Base-by-base conservation (phyloP, 1,139 yeast genomes). In the Zygosaccharomyces pseudobailii region DNA sequence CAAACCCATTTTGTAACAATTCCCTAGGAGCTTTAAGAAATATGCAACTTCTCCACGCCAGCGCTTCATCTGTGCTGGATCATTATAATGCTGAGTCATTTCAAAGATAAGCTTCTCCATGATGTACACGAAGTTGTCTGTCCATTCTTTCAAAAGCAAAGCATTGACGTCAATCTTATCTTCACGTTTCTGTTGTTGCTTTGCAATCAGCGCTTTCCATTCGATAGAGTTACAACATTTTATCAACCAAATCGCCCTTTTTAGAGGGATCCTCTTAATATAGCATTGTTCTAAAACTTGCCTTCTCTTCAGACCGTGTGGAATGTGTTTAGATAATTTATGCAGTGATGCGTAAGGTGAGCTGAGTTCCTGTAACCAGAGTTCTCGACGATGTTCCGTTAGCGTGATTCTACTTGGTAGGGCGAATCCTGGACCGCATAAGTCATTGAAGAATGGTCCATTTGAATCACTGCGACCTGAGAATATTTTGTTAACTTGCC, bases 221-320 rank as follows among this genome's bases (percentile, higher is more conserved):
- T 90, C 97, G 49, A 89, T 87, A 13, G 86, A 82, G 17, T 92
- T 80, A 1, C 89, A 87, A 65, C 96, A 87, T 55, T 87, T 80
- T 3, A 92, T 86, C 52, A 90, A 76, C 98, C 98, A 90, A 3
- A 90, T 68, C 0, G 96, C 96, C 50, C 97, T 71, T 22, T 78
- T 65, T 3, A 84, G 71, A 0, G 97, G 97, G 0, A 90, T 81
- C 30, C 70, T 68, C 57, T 82, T 82, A 34, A 71, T 61, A 53
- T 85, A 75, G 55, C 94, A 75, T 49, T 83, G 85, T 52, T 89
- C 96, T 3, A 90, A 66, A 34, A 90, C 71, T 1, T 77, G 74
- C 56, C 82, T 79, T 62, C 87, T 85, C 54, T 90, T 73, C 22
- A 90, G 78, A 0, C 97, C 97, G 63, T 90, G 96, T 0, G 98